Percentiles rank a stretch among this genome's conserved stretches.
Conservation (phyloP, 1,139 yeast species). For the Debaryomycetaceae sp. region DNA sequence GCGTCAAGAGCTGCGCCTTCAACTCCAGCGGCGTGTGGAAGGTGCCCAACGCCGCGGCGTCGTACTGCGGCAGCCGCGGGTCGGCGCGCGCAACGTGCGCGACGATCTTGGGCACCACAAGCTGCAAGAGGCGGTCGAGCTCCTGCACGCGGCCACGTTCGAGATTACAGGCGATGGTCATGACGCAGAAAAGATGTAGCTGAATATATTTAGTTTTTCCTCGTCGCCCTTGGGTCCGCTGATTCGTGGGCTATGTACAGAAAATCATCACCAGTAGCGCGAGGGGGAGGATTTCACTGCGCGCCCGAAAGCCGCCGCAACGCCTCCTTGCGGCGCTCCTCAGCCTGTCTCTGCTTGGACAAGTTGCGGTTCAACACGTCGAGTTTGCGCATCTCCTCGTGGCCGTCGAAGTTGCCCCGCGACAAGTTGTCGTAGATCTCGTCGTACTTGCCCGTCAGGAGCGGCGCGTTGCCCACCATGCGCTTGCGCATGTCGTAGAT, state of each 20-base stretch:
- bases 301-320: conserved; percentile 1
- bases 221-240: not conserved
- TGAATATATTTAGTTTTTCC: not conserved
- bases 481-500: conserved; percentile 87
- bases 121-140: conserved; percentile 28
- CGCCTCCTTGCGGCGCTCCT: conserved; percentile 14
- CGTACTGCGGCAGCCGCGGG: conserved; percentile 22
- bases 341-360: conserved; percentile 25
- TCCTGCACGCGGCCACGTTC: conserved; percentile 38
- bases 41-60: conserved; percentile 30
- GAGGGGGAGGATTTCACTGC: conserved; percentile 1
- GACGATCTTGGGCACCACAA: conserved; percentile 34
- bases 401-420: conserved; percentile 74
- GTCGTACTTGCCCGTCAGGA: conserved; percentile 89
- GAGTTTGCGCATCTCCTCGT: conserved; percentile 71
- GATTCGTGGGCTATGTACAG: not conserved
- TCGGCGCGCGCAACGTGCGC: conserved; percentile 34
- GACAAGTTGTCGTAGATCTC: conserved; percentile 78
- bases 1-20: conserved; percentile 17
- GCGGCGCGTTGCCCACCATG: conserved; percentile 89
- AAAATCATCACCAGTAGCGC: too few relatives aligned
- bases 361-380: conserved; percentile 50
- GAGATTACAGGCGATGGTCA: conserved; percentile 15
- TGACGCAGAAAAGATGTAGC: not conserved
- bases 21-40: conserved; percentile 35